A percentile compares a stretch with the other conserved stretches of the same genome.
Conservation (phyloP, 257 asterid species). For the Cynanchum wilfordii region DNA sequence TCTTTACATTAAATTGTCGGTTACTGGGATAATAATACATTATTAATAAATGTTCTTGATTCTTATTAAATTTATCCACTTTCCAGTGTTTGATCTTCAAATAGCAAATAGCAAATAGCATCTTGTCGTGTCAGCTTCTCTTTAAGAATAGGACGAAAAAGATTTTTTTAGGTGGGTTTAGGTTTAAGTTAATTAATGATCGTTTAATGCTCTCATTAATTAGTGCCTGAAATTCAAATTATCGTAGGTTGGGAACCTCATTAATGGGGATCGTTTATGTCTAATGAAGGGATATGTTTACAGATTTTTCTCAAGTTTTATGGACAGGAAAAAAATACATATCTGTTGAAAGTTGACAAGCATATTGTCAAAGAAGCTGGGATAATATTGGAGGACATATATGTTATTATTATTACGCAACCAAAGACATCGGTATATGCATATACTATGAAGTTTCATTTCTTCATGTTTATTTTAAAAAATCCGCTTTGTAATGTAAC, state of each 20-base stretch:
- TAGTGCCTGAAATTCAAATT: background rate
- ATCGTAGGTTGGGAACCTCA: background rate
- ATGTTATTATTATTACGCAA: background rate
- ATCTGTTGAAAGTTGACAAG: background rate
- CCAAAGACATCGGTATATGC: background rate
- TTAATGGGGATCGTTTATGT: background rate
- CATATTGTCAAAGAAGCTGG: background rate
- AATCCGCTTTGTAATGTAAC: background rate
- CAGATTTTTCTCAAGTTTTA: background rate
- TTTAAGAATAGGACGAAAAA: background rate
- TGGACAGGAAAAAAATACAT: background rate
- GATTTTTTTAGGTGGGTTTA: background rate
- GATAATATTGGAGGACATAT: background rate
- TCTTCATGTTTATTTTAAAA: background rate
- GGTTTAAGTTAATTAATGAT: background rate
- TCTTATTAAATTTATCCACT: background rate
- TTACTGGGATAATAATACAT: background rate
- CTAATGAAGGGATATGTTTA: background rate
- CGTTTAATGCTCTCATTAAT: background rate
- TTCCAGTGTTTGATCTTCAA: background rate
- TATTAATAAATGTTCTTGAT: background rate
- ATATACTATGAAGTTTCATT: background rate
- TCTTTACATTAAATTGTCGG: background rate
- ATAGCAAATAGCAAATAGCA: too few relatives aligned
- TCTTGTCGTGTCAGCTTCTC: background rate